Evolutionary conservation across 2,329 filamentous ascomycete species (phyloP), one percentile per base, ranked within the genome.

Genomic region (Alternaria sp.): DNA sequence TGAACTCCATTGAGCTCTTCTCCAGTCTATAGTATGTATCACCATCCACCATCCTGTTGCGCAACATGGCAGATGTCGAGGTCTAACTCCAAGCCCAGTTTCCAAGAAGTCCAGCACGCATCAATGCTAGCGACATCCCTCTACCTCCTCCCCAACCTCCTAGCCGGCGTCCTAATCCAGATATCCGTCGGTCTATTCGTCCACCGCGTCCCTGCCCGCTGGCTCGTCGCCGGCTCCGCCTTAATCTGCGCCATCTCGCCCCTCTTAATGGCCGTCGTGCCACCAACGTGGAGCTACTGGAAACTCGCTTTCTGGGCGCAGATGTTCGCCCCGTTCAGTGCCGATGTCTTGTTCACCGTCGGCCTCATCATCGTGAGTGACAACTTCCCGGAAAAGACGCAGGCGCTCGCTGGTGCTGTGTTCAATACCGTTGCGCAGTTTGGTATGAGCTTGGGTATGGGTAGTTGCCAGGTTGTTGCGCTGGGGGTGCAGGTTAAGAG

Each of bases 381-480:
- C 14, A 82, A 81, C 3, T 89, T 89, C 64, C 84, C 86, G 0
- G 79, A 83, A n/a, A 77, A 86, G 9, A 88, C 82, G 1, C 87
- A 90, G 61, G 86, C 85, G 0, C 78, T 90, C 0, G 87, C 87
- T 0, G 88, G 88, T 0, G 87, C 86, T 0, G 87, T 90, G 0
- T 90, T 89, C 74, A 89, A 88, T 64, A 88, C 87, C 0, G 80
- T 85, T 1, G 78, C 82, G 0, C 87, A 89, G 65, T 84, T 89
- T 58, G 87, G 87, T 0, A 76, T 87, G 49, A 84, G 66, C 20
- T 41, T 77, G 21, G 71, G 70, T 14, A 67, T 75, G 57, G 70
- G 71, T 1, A 61, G 63, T 20, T 72, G 70, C 54, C 74, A 75
- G 57, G 72, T 76, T n/a, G 68, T 75, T 23, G 67, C 73, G n/a